Evolutionary conservation across 805 yeast species (phyloP).

Genomic region (Lipomyces orientalis): DNA sequence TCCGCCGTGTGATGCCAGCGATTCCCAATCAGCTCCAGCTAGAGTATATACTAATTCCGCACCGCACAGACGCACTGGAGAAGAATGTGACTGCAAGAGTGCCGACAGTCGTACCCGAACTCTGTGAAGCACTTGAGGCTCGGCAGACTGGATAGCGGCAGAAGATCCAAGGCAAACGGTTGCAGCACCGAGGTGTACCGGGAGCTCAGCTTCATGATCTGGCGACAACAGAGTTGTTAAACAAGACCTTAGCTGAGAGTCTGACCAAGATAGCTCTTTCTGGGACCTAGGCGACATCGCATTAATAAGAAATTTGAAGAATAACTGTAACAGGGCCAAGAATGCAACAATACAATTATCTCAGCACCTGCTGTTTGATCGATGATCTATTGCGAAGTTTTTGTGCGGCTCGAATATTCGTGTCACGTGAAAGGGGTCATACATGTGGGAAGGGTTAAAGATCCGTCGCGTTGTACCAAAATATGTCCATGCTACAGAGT

Average conservation of each 20-base stretch:
- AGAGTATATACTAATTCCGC: constrained; percentile 24
- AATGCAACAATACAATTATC: neutral
- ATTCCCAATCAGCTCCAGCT: constrained; percentile 30
- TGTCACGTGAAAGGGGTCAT: constrained; percentile 8
- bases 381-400: neutral
- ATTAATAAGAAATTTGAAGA: neutral
- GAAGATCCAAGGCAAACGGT: constrained; percentile 20
- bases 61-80: constrained; percentile 17
- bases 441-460: neutral
- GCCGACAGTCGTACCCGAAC: constrained; percentile 34
- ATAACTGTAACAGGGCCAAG: neutral
- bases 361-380: too few relatives aligned
- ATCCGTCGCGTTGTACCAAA: neutral
- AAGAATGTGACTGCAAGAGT: constrained; percentile 23
- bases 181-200: constrained; percentile 23
- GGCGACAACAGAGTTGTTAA: constrained; percentile 23
- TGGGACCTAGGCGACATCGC: neutral
- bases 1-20: constrained; percentile 32
- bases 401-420: neutral
- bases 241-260: constrained; percentile 24
- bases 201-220: constrained; percentile 22
- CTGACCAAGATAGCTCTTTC: neutral
- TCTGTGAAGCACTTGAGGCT: constrained; percentile 26
- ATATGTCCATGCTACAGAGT: neutral
- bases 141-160: constrained; percentile 10